Evolutionary conservation across 2,329 filamentous ascomycete species (phyloP).

Genomic region (Fusarium chlamydosporum): DNA sequence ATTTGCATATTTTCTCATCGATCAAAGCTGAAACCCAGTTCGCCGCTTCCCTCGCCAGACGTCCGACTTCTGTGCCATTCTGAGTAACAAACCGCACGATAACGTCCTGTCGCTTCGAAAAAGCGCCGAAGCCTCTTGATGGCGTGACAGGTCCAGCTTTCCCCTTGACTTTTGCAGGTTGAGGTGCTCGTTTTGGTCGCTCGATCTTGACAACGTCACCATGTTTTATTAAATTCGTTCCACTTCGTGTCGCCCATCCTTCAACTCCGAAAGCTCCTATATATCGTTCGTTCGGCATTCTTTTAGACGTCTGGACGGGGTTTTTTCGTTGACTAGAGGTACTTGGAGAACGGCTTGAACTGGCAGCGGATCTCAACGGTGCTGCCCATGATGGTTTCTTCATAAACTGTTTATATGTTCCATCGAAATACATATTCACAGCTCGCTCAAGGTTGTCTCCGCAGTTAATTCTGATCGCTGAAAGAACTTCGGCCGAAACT

Average conservation of each 20-base stretch:
- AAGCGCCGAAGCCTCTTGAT: constrained; percentile 61
- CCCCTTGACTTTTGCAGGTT: constrained; percentile 60
- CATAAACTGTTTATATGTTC: constrained; percentile 71
- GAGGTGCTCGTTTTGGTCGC: constrained; percentile 78
- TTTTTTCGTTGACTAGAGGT: constrained; percentile 23
- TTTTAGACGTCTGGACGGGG: constrained; percentile 32
- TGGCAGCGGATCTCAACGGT: constrained; percentile 14
- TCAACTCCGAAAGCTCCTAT: constrained; percentile 92
- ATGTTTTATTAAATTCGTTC: constrained; percentile 79
- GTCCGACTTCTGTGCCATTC: constrained; percentile 84
- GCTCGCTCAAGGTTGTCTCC: constrained; percentile 72
- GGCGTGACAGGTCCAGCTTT: constrained; percentile 57
- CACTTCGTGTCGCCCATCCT: constrained; percentile 92
- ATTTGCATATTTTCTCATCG: constrained; percentile 88
- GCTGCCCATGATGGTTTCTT: constrained; percentile 47
- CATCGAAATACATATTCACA: constrained; percentile 79
- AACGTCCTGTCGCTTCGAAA: constrained; percentile 81
- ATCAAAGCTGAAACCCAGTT: constrained; percentile 93
- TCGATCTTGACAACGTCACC: constrained; percentile 90
- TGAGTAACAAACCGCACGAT: constrained; percentile 91
- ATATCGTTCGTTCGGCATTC: constrained; percentile 71
- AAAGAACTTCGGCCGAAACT: constrained; percentile 64
- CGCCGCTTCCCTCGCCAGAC: constrained; percentile 87
- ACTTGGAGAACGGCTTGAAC: constrained; percentile 27
- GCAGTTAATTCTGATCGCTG: constrained; percentile 67